A percentile compares a stretch with the other conserved stretches of the same genome.
Conservation (phyloP, 2,329 filamentous ascomycete genomes). For the Metarhizium anisopliae region DNA sequence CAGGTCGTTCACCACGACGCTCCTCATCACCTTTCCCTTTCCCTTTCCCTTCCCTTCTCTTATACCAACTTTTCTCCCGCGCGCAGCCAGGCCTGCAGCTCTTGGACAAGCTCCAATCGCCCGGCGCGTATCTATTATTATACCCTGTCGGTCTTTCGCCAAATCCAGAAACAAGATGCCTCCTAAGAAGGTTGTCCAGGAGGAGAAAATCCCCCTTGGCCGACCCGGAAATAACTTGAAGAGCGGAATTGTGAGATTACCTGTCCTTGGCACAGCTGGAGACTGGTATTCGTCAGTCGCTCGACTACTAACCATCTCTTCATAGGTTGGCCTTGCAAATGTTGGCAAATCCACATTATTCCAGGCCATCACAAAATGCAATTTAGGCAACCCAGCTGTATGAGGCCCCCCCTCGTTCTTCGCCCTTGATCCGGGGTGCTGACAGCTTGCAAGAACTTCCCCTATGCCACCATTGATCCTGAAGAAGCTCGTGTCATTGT, state of each 20-base stretch:
- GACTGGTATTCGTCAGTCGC: background rate
- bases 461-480: slow-evolving; percentile 97
- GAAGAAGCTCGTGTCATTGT: slow-evolving; percentile 97
- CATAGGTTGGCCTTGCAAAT: slow-evolving; percentile 92
- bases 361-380: slow-evolving; percentile 98
- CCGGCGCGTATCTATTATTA: slow-evolving; percentile 41
- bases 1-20: slow-evolving; percentile 34
- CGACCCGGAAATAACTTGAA: slow-evolving; percentile 96
- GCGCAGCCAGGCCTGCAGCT: slow-evolving; percentile 62
- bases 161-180: slow-evolving; percentile 71
- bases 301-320: slow-evolving; percentile 3
- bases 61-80: slow-evolving; percentile 36
- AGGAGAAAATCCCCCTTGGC: slow-evolving; percentile 95
- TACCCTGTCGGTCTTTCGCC: slow-evolving; percentile 47
- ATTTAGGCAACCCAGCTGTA: slow-evolving; percentile 93
- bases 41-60: slow-evolving; percentile 44
- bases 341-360: slow-evolving; percentile 99
- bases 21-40: slow-evolving; percentile 21
- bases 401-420: slow-evolving; percentile 30
- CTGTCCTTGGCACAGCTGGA: background rate
- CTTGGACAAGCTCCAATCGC: slow-evolving; percentile 38
- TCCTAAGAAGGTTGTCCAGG: slow-evolving; percentile 84
- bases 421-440: slow-evolving; percentile 28
- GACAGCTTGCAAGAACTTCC: slow-evolving; percentile 68
- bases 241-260: slow-evolving; percentile 81